Base-by-base conservation (phyloP, 2,329 filamentous ascomycete species). In the Ampelomyces quisqualis region DNA sequence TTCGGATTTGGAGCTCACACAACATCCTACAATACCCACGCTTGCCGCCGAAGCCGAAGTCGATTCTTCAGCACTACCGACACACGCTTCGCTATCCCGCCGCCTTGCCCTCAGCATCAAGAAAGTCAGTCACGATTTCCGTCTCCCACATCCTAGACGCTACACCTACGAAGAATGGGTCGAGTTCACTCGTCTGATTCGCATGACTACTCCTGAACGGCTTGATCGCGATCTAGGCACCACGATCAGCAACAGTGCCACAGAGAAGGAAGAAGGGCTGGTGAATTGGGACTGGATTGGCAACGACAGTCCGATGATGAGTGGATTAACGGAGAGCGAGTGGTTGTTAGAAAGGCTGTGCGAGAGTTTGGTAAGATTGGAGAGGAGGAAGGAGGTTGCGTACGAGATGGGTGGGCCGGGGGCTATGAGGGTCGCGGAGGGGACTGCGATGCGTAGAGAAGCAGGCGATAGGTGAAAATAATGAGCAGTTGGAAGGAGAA, bases 131-230 rank as follows among this genome's bases (percentile, higher is more conserved):
- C 72, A 78, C 33, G 80, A 93, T 58, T 71, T 86, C 22, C 77
- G 79, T 13, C 66, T 73, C 30, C 67, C 75, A 4, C 76, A 79
- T 2, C 74, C 77, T 0, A 82, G 82, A 40, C 77, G 76, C 38
- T 96, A 95, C 63, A 76, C 73, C 0, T 96, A 90, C 49, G 82
- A 90, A 52, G 85, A 95, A 62, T 95, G 90, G 90, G 85, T 86
- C 0, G 87, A 88, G 72, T 93, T 88, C 55, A 83, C 90, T 6
- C 79, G 80, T 15, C 75, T 95, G 21, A 86, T 95, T 24, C 73
- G 78, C 2, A 82, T 83, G 50, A 72, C 72, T 1, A 56, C 50
- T 3, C 51, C 46, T 2, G 37, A 43, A 7, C 51, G 47, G 1
- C 29, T 57, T 3, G 40, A 56, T 22, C 38, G 36, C n/a, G 34